Evolutionary conservation across 208 protist genomes (phyloP).

Genomic region (Endotrypanum monterogeii): DNA sequence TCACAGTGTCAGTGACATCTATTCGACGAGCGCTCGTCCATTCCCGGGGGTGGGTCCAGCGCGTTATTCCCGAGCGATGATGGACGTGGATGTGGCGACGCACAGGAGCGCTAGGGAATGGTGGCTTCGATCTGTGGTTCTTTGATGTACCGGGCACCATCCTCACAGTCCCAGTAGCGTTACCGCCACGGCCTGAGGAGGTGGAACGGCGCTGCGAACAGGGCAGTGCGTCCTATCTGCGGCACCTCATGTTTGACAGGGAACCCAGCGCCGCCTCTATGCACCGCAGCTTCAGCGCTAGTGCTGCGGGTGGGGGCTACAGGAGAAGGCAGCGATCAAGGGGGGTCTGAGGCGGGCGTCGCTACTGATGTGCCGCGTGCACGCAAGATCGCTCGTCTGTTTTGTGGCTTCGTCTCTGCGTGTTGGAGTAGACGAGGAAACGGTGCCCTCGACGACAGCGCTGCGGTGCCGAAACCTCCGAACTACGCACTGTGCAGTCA

Average conservation of each 20-base stretch:
- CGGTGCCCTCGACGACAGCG: constrained; percentile 24
- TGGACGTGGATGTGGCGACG: constrained; percentile 7
- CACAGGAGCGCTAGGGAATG: constrained; percentile 19
- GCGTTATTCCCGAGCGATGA: constrained; percentile 3
- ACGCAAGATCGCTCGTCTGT: constrained; percentile 5
- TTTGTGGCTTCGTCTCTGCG: constrained; percentile 16
- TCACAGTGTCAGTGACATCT: not conserved
- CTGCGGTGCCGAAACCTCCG: constrained; percentile 34
- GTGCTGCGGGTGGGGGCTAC: not conserved
- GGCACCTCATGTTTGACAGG: constrained; percentile 42
- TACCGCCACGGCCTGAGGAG: constrained; percentile 31
- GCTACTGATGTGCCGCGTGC: not conserved
- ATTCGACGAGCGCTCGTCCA: constrained; percentile 14
- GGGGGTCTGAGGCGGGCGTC: not conserved
- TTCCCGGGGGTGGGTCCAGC: constrained; percentile 25
- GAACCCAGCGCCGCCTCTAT: constrained; percentile 8
- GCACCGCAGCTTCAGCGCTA: not conserved
- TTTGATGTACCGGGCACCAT: constrained; percentile 31
- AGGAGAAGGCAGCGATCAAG: not conserved
- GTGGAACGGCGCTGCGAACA: constrained; percentile 23
- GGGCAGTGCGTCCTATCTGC: constrained; percentile 47
- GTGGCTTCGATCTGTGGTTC: not conserved
- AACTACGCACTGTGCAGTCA: constrained; percentile 49
- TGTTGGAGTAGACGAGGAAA: constrained; percentile 11
- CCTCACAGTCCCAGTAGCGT: constrained; percentile 31